These are phyloP conservation scores for Populus hybrid DNA, from an alignment of 441 rosid genomes.

Conservation along the genomic window DNA sequence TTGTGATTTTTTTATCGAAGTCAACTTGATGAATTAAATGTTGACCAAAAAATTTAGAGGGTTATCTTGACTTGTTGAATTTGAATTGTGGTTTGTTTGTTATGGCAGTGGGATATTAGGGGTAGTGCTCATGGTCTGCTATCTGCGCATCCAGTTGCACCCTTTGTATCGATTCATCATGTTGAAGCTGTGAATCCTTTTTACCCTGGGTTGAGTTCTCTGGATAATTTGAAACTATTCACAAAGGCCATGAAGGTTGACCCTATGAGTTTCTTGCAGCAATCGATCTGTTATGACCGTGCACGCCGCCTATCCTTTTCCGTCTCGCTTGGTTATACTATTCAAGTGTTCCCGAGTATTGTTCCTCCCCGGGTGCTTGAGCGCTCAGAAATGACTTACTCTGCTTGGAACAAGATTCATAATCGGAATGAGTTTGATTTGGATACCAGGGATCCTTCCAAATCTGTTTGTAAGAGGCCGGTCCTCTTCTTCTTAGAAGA, in stretches of 20 bases:
- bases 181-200: constrained; percentile 79
- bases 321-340: constrained; percentile 71
- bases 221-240: constrained; percentile 73
- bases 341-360: constrained; percentile 70
- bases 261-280: constrained; percentile 72
- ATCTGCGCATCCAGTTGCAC: constrained; percentile 74
- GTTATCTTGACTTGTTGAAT: constrained; percentile 5
- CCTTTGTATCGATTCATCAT: constrained; percentile 84
- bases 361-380: constrained; percentile 67
- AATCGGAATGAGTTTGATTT: constrained; percentile 68
- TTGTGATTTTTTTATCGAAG: background rate
- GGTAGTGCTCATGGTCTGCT: constrained; percentile 78
- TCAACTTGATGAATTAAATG: background rate
- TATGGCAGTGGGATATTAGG: constrained; percentile 82
- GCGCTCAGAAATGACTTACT: constrained; percentile 66
- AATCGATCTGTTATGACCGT: constrained; percentile 74
- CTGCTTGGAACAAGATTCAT: constrained; percentile 72
- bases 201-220: constrained; percentile 60
- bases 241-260: constrained; percentile 65
- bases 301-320: constrained; percentile 48
- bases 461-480: constrained; percentile 57
- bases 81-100: constrained; percentile 2
- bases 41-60: background rate
- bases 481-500: too few relatives aligned
- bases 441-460: constrained; percentile 60